Evolutionary conservation across 179 eudicot species (phyloP).

Genomic region (Spergularia azorica): DNA sequence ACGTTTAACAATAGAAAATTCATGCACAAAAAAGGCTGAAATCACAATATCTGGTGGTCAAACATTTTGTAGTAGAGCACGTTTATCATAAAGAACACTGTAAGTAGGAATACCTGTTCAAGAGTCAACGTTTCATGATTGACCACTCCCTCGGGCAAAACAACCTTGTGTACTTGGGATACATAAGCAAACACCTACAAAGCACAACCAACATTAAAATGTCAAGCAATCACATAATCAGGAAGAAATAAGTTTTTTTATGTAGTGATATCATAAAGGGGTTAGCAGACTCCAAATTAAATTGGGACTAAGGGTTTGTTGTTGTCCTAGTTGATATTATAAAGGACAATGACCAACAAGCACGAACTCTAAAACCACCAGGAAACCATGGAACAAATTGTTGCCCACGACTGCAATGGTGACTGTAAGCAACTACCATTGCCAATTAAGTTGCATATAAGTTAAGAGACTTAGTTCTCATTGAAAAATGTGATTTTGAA

Average conservation of each 20-base stretch:
- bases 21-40: neutral
- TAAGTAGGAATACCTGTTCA: constrained; percentile 61
- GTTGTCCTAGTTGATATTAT: neutral
- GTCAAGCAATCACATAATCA: neutral
- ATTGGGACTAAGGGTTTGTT: too few relatives aligned
- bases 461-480: neutral
- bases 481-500: too few relatives aligned
- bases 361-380: neutral
- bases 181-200: constrained; percentile 87
- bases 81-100: neutral
- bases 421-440: neutral
- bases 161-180: constrained; percentile 90
- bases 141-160: constrained; percentile 74
- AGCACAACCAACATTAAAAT: neutral
- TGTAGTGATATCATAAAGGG: constrained; percentile 1
- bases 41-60: neutral
- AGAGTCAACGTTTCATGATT: constrained; percentile 73
- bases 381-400: neutral
- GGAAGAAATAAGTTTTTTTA: neutral
- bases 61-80: neutral
- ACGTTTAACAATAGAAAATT: neutral
- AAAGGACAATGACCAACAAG: neutral
- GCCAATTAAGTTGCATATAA: neutral
- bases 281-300: too few relatives aligned
- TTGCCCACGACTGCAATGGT: neutral